phyloP scores from a whole-genome alignment of 1,284 basidiomycete species.

The Cutaneotrichosporon cavernicola region DNA sequence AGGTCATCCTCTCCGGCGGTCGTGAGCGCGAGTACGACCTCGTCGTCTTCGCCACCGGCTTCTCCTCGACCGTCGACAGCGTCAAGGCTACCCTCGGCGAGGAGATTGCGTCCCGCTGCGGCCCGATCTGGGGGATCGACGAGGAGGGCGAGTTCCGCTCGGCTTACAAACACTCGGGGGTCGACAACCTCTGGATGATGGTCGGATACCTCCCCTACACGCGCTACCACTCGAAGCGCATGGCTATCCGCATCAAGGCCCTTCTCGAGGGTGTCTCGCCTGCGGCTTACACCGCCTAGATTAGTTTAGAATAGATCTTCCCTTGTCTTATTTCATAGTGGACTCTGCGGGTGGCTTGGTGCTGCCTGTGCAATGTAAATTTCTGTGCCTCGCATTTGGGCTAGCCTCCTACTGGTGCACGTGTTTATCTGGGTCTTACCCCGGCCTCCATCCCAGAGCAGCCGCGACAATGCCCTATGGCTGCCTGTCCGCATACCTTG shows the following conservation, averaged over 20 bases:
- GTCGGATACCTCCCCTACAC: slow-evolving; percentile 53
- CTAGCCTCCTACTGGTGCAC: too few species aligned
- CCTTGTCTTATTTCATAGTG: not conserved
- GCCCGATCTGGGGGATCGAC: slow-evolving; percentile 61
- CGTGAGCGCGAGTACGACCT: slow-evolving; percentile 63
- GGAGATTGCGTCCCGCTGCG: slow-evolving; percentile 56
- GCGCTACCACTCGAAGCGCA: slow-evolving; percentile 37
- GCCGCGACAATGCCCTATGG: too few species aligned
- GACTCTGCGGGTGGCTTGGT: slow-evolving; percentile 2
- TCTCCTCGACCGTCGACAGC: slow-evolving; percentile 43
- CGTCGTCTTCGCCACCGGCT: slow-evolving; percentile 67
- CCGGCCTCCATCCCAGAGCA: too few species aligned
- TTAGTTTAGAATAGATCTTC: not conserved
- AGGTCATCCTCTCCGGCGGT: slow-evolving; percentile 30
- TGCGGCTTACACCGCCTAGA: slow-evolving; percentile 25
- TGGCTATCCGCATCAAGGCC: slow-evolving; percentile 36
- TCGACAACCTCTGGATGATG: slow-evolving; percentile 61
- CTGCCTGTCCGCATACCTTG: too few species aligned
- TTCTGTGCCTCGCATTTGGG: not conserved
- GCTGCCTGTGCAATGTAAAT: not conserved
- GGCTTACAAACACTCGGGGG: slow-evolving; percentile 58
- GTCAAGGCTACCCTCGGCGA: slow-evolving; percentile 54
- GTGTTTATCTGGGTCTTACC: too few species aligned
- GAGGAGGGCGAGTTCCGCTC: slow-evolving; percentile 61
- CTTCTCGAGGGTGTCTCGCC: slow-evolving; percentile 30